phyloP scores from a whole-genome alignment of 1,284 basidiomycete species.

The Malassezia yamatoensis region DNA sequence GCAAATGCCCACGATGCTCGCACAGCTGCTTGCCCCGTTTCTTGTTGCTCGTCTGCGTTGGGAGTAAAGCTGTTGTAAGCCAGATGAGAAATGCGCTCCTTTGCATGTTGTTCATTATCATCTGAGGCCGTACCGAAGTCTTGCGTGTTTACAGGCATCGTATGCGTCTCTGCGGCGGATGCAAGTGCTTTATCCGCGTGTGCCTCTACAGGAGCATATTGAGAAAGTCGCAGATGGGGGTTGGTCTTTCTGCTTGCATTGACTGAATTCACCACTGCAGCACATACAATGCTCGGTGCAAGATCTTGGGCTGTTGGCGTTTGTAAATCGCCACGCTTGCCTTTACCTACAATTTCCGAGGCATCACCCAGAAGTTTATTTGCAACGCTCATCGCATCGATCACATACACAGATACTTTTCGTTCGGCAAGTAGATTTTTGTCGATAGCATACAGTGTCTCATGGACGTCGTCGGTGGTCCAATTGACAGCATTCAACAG shows the following conservation, averaged over 20 bases:
- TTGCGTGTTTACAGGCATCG: constrained; percentile 21
- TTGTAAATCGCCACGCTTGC: constrained; percentile 22
- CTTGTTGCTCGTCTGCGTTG: constrained; percentile 24
- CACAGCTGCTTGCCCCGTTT: constrained; percentile 16
- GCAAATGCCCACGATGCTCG: constrained; percentile 41
- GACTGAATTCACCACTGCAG: constrained; percentile 23
- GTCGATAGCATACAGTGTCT: constrained; percentile 38
- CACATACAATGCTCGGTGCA: constrained; percentile 32
- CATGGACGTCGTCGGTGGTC: constrained; percentile 37
- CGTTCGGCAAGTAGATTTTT: constrained; percentile 34
- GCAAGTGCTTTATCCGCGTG: constrained; percentile 11
- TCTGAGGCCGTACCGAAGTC: not conserved
- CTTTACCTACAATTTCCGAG: constrained; percentile 23
- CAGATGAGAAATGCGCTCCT: constrained; percentile 29
- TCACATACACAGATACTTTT: constrained; percentile 29
- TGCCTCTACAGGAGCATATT: not conserved
- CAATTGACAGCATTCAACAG: constrained; percentile 39
- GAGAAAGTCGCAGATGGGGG: constrained; percentile 4
- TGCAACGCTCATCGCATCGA: constrained; percentile 35
- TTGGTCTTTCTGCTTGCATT: not conserved
- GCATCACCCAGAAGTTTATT: constrained; percentile 22
- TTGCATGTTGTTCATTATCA: constrained; percentile 32
- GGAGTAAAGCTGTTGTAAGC: constrained; percentile 39
- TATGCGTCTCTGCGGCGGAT: constrained; percentile 22
- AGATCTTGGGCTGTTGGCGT: constrained; percentile 30